These are phyloP conservation scores for Linum trigynum DNA, from an alignment of 345 rosid genomes.

Conservation along the genomic window DNA sequence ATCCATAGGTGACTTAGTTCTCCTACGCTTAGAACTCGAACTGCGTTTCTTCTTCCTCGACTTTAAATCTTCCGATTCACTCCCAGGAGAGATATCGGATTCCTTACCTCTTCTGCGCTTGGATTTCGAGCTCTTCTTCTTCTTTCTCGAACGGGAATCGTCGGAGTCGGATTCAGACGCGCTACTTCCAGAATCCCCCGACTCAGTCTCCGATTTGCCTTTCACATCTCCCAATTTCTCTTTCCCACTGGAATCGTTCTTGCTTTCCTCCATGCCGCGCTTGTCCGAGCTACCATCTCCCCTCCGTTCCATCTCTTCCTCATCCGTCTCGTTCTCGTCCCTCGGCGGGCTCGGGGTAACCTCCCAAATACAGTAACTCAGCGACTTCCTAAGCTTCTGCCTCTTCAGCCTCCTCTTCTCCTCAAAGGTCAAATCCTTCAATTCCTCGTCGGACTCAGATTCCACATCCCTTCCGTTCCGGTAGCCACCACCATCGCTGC, in stretches of 20 bases:
- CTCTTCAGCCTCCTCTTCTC: constrained; percentile 80
- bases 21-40: constrained; percentile 24
- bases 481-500: constrained; percentile 8
- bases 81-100: constrained; percentile 9
- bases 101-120: background rate
- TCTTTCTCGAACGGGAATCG: background rate
- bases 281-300: constrained; percentile 37
- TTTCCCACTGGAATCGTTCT: constrained; percentile 26
- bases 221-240: constrained; percentile 23
- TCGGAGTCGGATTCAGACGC: constrained; percentile 15
- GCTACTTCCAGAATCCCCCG: constrained; percentile 28
- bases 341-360: constrained; percentile 78
- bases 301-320: constrained; percentile 34
- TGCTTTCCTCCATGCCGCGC: constrained; percentile 19
- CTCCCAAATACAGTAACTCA: constrained; percentile 55
- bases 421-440: constrained; percentile 64
- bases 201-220: constrained; percentile 26
- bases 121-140: background rate
- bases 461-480: constrained; percentile 29
- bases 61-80: constrained; percentile 29
- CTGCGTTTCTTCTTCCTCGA: constrained; percentile 31
- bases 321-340: constrained; percentile 28
- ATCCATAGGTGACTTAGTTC: constrained; percentile 13
- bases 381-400: constrained; percentile 69
- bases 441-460: constrained; percentile 82